These are phyloP conservation scores for Scopulariopsis brevicaulis DNA, from an alignment of 2,329 filamentous ascomycete genomes.

Conservation along the genomic window DNA sequence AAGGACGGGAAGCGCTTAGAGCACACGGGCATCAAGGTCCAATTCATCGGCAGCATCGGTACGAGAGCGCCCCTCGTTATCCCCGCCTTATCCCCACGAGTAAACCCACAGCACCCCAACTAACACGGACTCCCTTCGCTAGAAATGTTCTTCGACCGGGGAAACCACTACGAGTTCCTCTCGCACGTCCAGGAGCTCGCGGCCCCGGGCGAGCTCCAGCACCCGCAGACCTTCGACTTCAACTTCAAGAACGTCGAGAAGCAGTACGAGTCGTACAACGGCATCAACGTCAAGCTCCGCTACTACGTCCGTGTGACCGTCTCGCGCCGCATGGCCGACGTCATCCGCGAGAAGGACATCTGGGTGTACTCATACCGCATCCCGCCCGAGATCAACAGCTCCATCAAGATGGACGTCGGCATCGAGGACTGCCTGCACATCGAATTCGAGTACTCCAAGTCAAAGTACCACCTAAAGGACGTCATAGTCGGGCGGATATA, in stretches of 20 bases:
- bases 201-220: slow-evolving; percentile 92
- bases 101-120: background rate
- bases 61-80: slow-evolving; percentile 14
- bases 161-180: slow-evolving; percentile 98
- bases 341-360: slow-evolving; percentile 97
- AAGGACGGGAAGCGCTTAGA: slow-evolving; percentile 98
- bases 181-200: slow-evolving; percentile 94
- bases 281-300: slow-evolving; percentile 97
- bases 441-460: slow-evolving; percentile 99
- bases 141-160: slow-evolving; percentile 99
- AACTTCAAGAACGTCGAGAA: slow-evolving; percentile 99
- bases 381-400: slow-evolving; percentile 94
- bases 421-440: slow-evolving; percentile 99
- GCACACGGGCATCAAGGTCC: slow-evolving; percentile 98
- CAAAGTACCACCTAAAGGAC: slow-evolving; percentile 97
- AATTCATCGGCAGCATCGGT: slow-evolving; percentile 99
- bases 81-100: background rate
- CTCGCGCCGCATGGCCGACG: slow-evolving; percentile 91
- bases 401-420: slow-evolving; percentile 99
- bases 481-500: slow-evolving; percentile 98
- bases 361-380: slow-evolving; percentile 99
- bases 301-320: slow-evolving; percentile 98
- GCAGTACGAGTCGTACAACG: slow-evolving; percentile 99
- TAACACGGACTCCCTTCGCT: background rate
- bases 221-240: slow-evolving; percentile 97